Conservation (phyloP, 345 rosid species). For the Salix koriyanagi region DNA sequence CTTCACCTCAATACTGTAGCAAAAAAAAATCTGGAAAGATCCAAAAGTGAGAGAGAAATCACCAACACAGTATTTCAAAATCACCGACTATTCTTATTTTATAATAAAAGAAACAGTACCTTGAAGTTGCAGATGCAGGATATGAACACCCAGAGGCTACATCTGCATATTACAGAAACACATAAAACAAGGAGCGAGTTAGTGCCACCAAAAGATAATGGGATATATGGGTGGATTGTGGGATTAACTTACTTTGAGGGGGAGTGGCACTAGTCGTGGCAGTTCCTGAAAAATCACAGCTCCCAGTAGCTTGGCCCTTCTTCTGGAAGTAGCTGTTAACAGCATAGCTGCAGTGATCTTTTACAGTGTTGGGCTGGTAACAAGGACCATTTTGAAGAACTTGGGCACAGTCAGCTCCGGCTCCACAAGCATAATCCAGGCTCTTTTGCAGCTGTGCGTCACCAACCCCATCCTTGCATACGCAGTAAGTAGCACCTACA, state of each 20-base stretch:
- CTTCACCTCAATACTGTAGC: neutral
- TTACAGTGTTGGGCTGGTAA: constrained; percentile 74
- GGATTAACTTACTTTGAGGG: constrained; percentile 11
- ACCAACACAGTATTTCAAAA: neutral
- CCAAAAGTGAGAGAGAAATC: neutral
- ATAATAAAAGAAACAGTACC: neutral
- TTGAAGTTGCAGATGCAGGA: constrained; percentile 7
- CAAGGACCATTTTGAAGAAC: constrained; percentile 62
- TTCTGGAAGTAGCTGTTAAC: constrained; percentile 83
- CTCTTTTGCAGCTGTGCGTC: constrained; percentile 58
- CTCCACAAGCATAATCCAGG: constrained; percentile 88
- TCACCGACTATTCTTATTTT: neutral
- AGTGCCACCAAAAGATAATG: neutral
- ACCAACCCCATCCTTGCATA: constrained; percentile 64
- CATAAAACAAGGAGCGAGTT: neutral
- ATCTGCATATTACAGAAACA: constrained; percentile 8
- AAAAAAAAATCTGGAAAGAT: neutral
- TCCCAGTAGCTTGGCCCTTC: constrained; percentile 46
- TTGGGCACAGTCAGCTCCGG: constrained; percentile 32
- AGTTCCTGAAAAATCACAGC: constrained; percentile 73
- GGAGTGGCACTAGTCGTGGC: constrained; percentile 34
- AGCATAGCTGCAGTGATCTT: constrained; percentile 83
- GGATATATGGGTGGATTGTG: no score
- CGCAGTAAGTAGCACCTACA: constrained; percentile 61
- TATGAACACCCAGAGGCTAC: constrained; percentile 12